Evolutionary conservation across 257 asterid genomes (phyloP).

Genomic region (Prunella vulgaris): DNA sequence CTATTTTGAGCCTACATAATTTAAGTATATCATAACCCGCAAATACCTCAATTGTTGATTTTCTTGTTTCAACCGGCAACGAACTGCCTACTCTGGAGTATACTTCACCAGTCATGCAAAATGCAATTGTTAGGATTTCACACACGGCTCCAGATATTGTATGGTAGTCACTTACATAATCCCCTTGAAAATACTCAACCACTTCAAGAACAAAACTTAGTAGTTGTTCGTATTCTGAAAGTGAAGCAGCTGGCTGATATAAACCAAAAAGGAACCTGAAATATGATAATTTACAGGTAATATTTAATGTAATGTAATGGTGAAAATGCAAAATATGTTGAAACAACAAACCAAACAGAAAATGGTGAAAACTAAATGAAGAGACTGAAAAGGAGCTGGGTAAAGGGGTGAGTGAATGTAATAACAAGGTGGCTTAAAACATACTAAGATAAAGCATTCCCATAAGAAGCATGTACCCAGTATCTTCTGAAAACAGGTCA

Average conservation of each 20-base stretch:
- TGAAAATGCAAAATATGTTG: conserved; percentile 4
- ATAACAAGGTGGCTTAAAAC: conserved; percentile 5
- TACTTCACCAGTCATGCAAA: conserved; percentile 65
- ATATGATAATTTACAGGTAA: conserved; percentile 14
- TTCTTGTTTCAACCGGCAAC: conserved; percentile 59
- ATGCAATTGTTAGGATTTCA: conserved; percentile 58
- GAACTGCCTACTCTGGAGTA: conserved; percentile 64
- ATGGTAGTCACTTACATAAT: conserved; percentile 33
- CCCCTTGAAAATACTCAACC: conserved; percentile 44
- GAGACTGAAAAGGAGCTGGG: not conserved
- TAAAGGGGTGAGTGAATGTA: not conserved
- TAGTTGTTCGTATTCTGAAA: conserved; percentile 53
- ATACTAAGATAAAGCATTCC: conserved; percentile 11
- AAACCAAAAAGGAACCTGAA: conserved; percentile 60
- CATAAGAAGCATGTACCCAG: not conserved
- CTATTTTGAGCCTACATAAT: conserved; percentile 18
- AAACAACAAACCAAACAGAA: not conserved
- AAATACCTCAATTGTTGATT: conserved; percentile 75
- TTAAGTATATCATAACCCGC: conserved; percentile 14
- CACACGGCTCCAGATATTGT: conserved; percentile 30
- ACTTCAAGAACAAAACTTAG: conserved; percentile 60
- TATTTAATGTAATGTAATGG: not conserved
- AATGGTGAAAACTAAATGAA: conserved; percentile 6
- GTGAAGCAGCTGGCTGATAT: conserved; percentile 42
- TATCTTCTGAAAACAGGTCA: not conserved